These are phyloP conservation scores for Starmerella roubikii DNA, from an alignment of 805 yeast species.

Conservation along the genomic window DNA sequence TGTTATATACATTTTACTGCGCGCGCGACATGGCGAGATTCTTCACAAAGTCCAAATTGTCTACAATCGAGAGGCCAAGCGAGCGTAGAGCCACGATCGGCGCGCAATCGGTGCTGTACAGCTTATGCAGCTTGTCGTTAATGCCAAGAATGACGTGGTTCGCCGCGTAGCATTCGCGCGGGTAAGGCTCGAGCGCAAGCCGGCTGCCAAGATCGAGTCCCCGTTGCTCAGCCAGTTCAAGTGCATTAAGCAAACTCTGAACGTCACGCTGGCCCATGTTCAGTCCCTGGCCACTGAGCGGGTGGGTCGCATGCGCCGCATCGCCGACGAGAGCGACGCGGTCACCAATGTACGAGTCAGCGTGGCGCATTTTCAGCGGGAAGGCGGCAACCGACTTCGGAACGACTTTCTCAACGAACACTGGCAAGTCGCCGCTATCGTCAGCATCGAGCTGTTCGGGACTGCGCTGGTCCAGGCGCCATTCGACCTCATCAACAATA, in stretches of 20 bases:
- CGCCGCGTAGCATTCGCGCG: slow-evolving; percentile 64
- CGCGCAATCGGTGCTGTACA: slow-evolving; percentile 57
- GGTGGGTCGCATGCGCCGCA: slow-evolving; percentile 96
- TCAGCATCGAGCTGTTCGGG: slow-evolving; percentile 51
- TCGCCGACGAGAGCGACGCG: slow-evolving; percentile 92
- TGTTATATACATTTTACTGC: slow-evolving; percentile 2
- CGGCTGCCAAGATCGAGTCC: slow-evolving; percentile 83
- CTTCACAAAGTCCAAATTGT: slow-evolving; percentile 52
- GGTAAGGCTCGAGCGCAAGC: slow-evolving; percentile 73
- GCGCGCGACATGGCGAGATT: slow-evolving; percentile 51
- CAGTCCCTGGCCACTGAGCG: slow-evolving; percentile 93
- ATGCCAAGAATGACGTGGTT: slow-evolving; percentile 76
- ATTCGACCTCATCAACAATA: slow-evolving; percentile 52
- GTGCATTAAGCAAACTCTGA: slow-evolving; percentile 47
- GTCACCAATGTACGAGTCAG: slow-evolving; percentile 73
- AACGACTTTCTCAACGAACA: slow-evolving; percentile 45
- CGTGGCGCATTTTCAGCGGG: slow-evolving; percentile 79
- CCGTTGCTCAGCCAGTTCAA: slow-evolving; percentile 56
- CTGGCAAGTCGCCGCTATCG: slow-evolving; percentile 47
- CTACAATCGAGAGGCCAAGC: slow-evolving; percentile 58
- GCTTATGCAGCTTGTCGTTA: slow-evolving; percentile 82
- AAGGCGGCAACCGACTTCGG: slow-evolving; percentile 66
- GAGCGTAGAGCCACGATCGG: slow-evolving; percentile 69
- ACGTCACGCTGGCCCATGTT: slow-evolving; percentile 97
- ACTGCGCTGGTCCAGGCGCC: slow-evolving; percentile 44